Evolutionary conservation across 148 eudicot species (phyloP).

Genomic region (Rhododendron vialii): DNA sequence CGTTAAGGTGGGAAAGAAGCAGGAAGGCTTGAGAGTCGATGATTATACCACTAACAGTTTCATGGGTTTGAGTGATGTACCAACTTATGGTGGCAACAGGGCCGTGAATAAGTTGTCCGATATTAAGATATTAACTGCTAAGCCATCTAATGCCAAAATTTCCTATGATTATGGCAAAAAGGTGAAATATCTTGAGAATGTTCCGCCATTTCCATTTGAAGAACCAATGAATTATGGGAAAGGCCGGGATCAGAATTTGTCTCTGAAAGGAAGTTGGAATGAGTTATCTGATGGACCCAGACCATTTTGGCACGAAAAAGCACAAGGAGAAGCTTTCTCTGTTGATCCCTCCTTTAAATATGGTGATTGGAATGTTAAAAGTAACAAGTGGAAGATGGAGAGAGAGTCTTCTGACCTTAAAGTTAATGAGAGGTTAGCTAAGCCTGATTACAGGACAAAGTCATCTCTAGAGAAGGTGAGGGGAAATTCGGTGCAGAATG

Average conservation of each 20-base stretch:
- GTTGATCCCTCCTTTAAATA: constrained; percentile 32
- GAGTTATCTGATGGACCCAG: constrained; percentile 41
- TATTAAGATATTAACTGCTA: constrained; percentile 67
- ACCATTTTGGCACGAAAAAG: constrained; percentile 32
- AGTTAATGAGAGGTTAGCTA: constrained; percentile 30
- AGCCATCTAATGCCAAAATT: constrained; percentile 53
- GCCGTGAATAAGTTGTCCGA: constrained; percentile 79
- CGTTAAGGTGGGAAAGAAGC: constrained; percentile 48
- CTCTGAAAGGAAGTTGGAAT: constrained; percentile 38
- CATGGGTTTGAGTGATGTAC: constrained; percentile 29
- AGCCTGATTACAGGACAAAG: constrained; percentile 39
- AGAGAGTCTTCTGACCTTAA: constrained; percentile 37
- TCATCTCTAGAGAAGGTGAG: constrained; percentile 34
- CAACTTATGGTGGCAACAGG: constrained; percentile 44
- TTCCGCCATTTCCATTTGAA: constrained; percentile 32
- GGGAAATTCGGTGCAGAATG: constrained; percentile 36
- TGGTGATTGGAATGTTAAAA: constrained; percentile 32
- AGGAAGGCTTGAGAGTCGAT: constrained; percentile 36
- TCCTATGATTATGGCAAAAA: constrained; percentile 44
- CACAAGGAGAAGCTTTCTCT: constrained; percentile 31
- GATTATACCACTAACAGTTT: constrained; percentile 32
- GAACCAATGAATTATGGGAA: constrained; percentile 43
- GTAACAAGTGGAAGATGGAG: constrained; percentile 46
- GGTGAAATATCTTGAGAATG: constrained; percentile 35
- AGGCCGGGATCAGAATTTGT: constrained; percentile 29